These are phyloP conservation scores for Periconia digitata DNA, from an alignment of 2,329 filamentous ascomycete species.

Conservation along the genomic window DNA sequence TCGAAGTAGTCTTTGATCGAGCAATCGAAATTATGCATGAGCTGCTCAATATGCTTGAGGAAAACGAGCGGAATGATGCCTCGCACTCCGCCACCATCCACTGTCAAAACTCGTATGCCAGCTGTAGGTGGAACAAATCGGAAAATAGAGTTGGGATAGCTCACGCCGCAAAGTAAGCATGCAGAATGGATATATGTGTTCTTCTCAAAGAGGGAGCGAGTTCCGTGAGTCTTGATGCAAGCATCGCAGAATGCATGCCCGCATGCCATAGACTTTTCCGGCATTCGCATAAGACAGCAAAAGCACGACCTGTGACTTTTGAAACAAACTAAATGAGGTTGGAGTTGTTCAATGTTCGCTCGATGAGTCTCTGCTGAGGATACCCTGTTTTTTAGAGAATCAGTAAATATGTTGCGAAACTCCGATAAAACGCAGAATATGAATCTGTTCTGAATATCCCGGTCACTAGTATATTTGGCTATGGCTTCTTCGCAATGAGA, in stretches of 20 bases:
- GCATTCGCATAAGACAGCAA: slow-evolving; percentile 16
- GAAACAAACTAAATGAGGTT: slow-evolving; percentile 9
- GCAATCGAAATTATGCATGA: slow-evolving; percentile 4
- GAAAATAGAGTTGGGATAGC: slow-evolving; percentile 7
- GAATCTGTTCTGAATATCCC: slow-evolving; percentile 8
- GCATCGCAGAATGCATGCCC: slow-evolving; percentile 13
- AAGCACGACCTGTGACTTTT: slow-evolving; percentile 16
- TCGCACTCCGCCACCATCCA: slow-evolving; percentile 16
- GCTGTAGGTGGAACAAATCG: slow-evolving; percentile 13
- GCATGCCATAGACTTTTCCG: slow-evolving; percentile 15
- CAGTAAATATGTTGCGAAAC: background rate
- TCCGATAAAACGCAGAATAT: background rate
- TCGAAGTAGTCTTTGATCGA: slow-evolving; percentile 11
- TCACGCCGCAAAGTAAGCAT: slow-evolving; percentile 13
- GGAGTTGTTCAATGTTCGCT: slow-evolving; percentile 1
- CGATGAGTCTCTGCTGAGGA: background rate
- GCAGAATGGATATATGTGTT: slow-evolving; percentile 9
- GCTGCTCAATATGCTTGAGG: slow-evolving; percentile 12
- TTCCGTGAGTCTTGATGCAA: slow-evolving; percentile 11
- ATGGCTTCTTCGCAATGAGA: slow-evolving; percentile 7
- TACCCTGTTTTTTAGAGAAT: background rate
- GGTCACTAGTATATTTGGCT: slow-evolving; percentile 5
- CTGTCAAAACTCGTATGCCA: slow-evolving; percentile 14
- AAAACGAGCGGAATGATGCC: slow-evolving; percentile 16
- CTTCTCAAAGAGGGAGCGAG: slow-evolving; percentile 6